Percentiles rank a stretch among this genome's conserved stretches.
Evolutionary conservation across 1,139 yeast genomes (phyloP).

Genomic region (Lodderomyces oxycetoniae): DNA sequence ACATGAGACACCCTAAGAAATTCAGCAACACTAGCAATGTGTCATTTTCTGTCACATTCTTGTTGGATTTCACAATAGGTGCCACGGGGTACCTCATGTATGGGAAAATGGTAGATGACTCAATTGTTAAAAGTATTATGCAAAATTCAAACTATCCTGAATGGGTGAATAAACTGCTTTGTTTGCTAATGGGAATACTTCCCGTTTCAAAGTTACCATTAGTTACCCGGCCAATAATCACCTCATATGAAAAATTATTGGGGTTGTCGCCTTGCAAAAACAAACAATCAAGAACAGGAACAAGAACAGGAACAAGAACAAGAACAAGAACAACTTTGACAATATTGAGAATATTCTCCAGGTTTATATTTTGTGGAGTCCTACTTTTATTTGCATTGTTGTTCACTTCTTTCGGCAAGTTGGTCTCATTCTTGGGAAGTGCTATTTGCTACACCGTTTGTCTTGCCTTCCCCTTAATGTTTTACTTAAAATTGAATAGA

Average conservation of each 20-base stretch:
- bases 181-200: slow-evolving; percentile 36
- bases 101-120: slow-evolving; percentile 34
- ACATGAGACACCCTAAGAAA: slow-evolving; percentile 72
- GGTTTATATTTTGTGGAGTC: slow-evolving; percentile 22
- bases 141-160: slow-evolving; percentile 30
- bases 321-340: slow-evolving; percentile 3
- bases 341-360: slow-evolving; percentile 23
- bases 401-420: slow-evolving; percentile 74
- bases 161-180: slow-evolving; percentile 27
- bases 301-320: background rate
- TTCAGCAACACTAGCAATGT: slow-evolving; percentile 25
- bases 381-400: slow-evolving; percentile 50
- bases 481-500: slow-evolving; percentile 57
- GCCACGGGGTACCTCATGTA: slow-evolving; percentile 40
- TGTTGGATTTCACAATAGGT: slow-evolving; percentile 32
- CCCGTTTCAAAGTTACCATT: slow-evolving; percentile 42
- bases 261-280: slow-evolving; percentile 11
- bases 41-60: slow-evolving; percentile 32
- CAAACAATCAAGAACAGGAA: background rate
- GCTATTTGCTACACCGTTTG: slow-evolving; percentile 79
- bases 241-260: slow-evolving; percentile 33
- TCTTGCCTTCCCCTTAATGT: slow-evolving; percentile 67
- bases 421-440: slow-evolving; percentile 80
- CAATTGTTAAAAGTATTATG: slow-evolving; percentile 38
- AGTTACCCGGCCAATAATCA: slow-evolving; percentile 36